Base-by-base conservation (phyloP, 352 stramenopile species). In the Pythium monospermum region DNA sequence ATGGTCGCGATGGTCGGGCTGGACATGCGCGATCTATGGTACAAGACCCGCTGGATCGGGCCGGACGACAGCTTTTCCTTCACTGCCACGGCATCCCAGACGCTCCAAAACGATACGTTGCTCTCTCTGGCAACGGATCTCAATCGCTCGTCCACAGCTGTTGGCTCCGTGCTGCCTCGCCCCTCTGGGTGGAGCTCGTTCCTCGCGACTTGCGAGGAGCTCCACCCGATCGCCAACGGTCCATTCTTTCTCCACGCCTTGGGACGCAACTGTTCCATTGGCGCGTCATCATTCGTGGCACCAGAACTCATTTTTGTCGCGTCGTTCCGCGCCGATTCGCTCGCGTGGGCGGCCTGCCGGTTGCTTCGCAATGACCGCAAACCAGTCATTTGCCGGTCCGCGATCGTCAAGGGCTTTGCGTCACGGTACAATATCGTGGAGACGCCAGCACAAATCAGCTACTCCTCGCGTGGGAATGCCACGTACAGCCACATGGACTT, bases 41-140 rank as follows among this genome's bases (percentile, higher is more conserved):
- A 47, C 47, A 66, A 66, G 45, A 66, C 57, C 19, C 26, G 18
- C 10, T 66, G 44, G 57, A 43, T 66, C 35, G 57, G 57, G 8
- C 57, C 57, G 4, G 18, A 47, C 45, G 57, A 66, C 37, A 50
- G 23, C 15, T 61, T 48, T 42, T 47, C 52, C 16, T 66, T 66
- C 46, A 38, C 30, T 8, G 48, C 41, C 32, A 21, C 36, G 21
- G 31, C 18, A 25, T 45, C 37, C 6, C 57, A 66, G 15, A 4
- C 25, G 16, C 51, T 66, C 15, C 41, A 42, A 16, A n/a, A 6
- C 2, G n/a, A 61, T 8, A n/a, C 32, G 23, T 30, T 42, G 5
- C 31, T 53, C 25, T 32, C 45, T 3, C 6, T 18, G 2, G 11
- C 16, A 23, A 53, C 31, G 8, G 4, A 33, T n/a, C 26, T 42